These are phyloP conservation scores for Aureobasidium sp. DNA, from an alignment of 2,329 filamentous ascomycete genomes.

Conservation along the genomic window DNA sequence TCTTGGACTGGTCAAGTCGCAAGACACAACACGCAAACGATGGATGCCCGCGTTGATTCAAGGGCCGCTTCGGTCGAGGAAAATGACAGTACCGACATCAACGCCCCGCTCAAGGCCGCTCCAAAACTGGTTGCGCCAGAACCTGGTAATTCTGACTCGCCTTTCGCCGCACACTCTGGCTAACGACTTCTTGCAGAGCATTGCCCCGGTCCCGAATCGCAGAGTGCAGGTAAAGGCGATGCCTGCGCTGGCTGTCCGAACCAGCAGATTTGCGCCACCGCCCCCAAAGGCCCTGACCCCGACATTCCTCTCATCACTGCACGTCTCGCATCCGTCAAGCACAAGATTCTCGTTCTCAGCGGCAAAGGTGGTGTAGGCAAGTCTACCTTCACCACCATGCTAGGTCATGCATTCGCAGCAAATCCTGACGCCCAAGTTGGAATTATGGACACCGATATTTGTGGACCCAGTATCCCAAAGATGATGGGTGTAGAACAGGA, in stretches of 20 bases:
- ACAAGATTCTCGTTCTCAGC: constrained; percentile 88
- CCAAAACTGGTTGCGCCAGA: constrained; percentile 88
- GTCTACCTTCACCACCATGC: constrained; percentile 82
- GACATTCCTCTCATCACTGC: constrained; percentile 84
- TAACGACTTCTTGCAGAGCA: constrained; percentile 54
- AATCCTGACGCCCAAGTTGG: constrained; percentile 75
- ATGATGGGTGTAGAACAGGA: constrained; percentile 97
- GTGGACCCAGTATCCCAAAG: constrained; percentile 91
- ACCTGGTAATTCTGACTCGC: constrained; percentile 48
- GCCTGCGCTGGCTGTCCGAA: constrained; percentile 94
- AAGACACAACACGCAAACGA: background rate
- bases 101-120: constrained; percentile 67
- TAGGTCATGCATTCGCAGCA: constrained; percentile 81
- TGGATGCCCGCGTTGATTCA: constrained; percentile 31
- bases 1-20: background rate
- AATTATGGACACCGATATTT: constrained; percentile 98
- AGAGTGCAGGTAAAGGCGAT: constrained; percentile 60
- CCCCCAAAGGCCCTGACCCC: constrained; percentile 90
- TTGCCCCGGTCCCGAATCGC: constrained; percentile 83
- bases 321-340: constrained; percentile 71
- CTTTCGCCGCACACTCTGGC: background rate
- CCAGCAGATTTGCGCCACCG: constrained; percentile 87
- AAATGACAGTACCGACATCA: constrained; percentile 60
- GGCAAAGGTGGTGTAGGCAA: constrained; percentile 97
- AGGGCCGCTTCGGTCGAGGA: constrained; percentile 77